A percentile compares a stretch with the other conserved stretches of the same genome.
These are phyloP conservation scores for Aspergillus biplanus DNA, from an alignment of 495 filamentous ascomycete species.

Conservation along the genomic window DNA sequence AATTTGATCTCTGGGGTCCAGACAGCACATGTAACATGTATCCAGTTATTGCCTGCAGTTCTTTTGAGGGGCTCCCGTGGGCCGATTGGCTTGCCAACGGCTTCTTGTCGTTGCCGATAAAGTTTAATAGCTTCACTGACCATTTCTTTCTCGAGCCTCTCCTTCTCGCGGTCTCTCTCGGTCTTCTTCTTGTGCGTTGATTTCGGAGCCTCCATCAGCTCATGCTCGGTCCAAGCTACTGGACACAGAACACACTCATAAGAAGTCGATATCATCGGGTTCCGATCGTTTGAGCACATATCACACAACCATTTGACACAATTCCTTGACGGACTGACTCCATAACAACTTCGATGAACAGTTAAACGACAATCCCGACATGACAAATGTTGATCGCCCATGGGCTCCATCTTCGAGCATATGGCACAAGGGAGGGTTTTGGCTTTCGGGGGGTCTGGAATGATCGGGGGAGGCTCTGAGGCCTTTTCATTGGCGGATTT, in stretches of 20 bases:
- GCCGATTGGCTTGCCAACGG: conserved; percentile 74
- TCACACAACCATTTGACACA: conserved; percentile 91
- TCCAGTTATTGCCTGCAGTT: conserved; percentile 95
- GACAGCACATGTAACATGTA: conserved; percentile 91
- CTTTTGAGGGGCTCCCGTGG: conserved; percentile 92
- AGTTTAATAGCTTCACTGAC: conserved; percentile 72
- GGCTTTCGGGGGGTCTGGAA: conserved; percentile 74
- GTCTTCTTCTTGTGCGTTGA: conserved; percentile 89
- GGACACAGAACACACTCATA: conserved; percentile 95
- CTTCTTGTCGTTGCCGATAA: conserved; percentile 81
- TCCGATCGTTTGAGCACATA: conserved; percentile 92
- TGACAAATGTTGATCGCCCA: conserved; percentile 70
- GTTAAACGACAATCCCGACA: conserved; percentile 87
- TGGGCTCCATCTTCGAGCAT: conserved; percentile 73
- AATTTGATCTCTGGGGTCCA: conserved; percentile 94
- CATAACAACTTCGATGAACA: conserved; percentile 94
- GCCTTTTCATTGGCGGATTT: conserved; percentile 58
- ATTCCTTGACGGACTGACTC: conserved; percentile 69
- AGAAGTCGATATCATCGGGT: conserved; percentile 79
- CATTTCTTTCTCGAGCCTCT: conserved; percentile 79
- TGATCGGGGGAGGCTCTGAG: conserved; percentile 59
- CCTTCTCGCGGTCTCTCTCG: conserved; percentile 88
- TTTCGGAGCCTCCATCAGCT: conserved; percentile 84
- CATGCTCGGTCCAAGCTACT: conserved; percentile 69
- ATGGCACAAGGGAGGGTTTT: conserved; percentile 83